Percentiles rank a stretch among this genome's conserved stretches.
phyloP scores from a whole-genome alignment of 176 grass and related monocot genomes.

The Triticum turgidum region DNA sequence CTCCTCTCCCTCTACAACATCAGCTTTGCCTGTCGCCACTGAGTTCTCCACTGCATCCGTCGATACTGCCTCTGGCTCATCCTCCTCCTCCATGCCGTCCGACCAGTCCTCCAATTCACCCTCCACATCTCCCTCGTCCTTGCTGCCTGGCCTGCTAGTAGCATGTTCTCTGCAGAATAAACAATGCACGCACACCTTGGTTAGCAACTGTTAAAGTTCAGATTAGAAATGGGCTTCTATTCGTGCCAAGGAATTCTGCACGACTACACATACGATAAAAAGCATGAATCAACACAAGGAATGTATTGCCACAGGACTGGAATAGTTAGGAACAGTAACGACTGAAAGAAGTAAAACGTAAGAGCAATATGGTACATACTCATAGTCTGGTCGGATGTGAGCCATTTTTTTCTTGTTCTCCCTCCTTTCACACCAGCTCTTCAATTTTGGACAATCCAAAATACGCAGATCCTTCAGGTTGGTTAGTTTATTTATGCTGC shows the following conservation, averaged over 20 bases:
- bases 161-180: not conserved
- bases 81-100: no score
- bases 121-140: no score
- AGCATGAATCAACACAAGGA: not conserved
- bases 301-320: not conserved
- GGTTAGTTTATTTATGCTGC: not conserved
- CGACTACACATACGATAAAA: not conserved
- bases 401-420: not conserved
- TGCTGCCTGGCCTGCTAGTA: not conserved
- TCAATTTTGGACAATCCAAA: not conserved
- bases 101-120: no score
- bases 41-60: no score
- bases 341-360: not conserved
- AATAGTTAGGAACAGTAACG: not conserved
- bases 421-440: not conserved
- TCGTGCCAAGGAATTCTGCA: not conserved
- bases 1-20: no score
- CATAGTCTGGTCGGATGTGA: not conserved
- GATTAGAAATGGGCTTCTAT: not conserved
- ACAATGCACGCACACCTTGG: not conserved
- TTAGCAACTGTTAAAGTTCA: not conserved
- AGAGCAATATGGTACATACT: not conserved
- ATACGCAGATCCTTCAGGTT: not conserved
- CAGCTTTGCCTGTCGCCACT: no score
- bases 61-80: no score